Base-by-base conservation (phyloP, 331 rosid species). In the Prunus yedoensis region DNA sequence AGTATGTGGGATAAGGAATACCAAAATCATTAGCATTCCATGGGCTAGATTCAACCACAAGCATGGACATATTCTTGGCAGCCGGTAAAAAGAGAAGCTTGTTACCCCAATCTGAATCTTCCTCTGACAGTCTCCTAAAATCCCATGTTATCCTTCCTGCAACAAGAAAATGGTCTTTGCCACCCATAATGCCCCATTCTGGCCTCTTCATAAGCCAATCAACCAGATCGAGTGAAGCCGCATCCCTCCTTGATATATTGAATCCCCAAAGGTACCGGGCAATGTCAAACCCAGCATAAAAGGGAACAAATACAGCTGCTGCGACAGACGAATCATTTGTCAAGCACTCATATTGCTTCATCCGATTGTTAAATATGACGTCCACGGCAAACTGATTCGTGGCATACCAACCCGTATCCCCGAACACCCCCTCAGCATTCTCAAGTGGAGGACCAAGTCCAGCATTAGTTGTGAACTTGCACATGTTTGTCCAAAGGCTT, bases 11-110 rank as follows among this genome's bases (percentile, higher is more conserved):
- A 79, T 93, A 93, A 2, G 98, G 98, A 84, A 93, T 89, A 56
- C 89, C 98, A 83, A 91, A 93, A 80, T 93, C 98, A 81, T 93
- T 93, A 11, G 92, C 97, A 81, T 93, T 93, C 98, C 98, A 93
- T 1, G 98, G 98, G 58, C 98, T 93, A 17, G 98, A 93, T 82
- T 93, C 98, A 0, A 93, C 98, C 72, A 93, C 98, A 50, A 93
- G 95, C 98, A 93, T 93, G 13, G 98, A 93, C 98, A 93, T 93
- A 79, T 93, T 91, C 87, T 85, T 91, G 1, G 95, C 98, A 27
- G 97, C 98, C 0, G 95, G 97, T 73, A 93, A 78, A 76, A 93
- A 93, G 83, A 93, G 82, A 78, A 93, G 97, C 85, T 93, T 93
- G 84, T 85, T 93, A 10, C 98, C 98, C 98, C 98, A 93, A 32